These are phyloP conservation scores for Pulveroboletus ravenelii DNA, from an alignment of 768 basidiomycete genomes.

Conservation along the genomic window DNA sequence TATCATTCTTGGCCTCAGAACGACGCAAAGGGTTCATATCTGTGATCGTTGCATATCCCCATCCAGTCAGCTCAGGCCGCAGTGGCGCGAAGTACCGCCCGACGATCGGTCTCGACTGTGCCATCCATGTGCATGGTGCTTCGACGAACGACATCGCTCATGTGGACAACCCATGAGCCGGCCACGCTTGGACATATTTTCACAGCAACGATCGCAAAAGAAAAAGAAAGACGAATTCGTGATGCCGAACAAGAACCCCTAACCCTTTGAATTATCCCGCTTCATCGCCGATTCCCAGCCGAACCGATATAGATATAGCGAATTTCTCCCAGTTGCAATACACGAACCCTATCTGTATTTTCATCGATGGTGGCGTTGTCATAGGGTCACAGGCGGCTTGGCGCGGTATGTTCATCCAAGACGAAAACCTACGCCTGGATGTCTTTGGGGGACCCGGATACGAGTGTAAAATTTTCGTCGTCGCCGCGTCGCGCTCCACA, in stretches of 20 bases:
- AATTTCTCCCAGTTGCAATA: neutral
- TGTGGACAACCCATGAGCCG: neutral
- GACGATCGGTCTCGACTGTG: slow-evolving; percentile 17
- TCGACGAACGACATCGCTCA: neutral
- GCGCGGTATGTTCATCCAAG: too few species aligned
- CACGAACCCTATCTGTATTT: slow-evolving; percentile 2
- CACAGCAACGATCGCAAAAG: neutral
- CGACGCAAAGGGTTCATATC: slow-evolving; percentile 10
- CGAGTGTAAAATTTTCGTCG: too few species aligned
- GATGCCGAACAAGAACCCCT: neutral
- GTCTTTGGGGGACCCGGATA: too few species aligned
- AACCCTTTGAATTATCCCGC: neutral
- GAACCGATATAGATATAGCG: too few species aligned
- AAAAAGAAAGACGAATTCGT: neutral
- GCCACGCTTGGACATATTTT: neutral
- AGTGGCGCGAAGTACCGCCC: slow-evolving; percentile 1
- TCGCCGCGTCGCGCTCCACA: too few species aligned
- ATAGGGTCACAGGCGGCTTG: too few species aligned
- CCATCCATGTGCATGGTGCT: neutral
- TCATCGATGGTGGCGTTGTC: neutral
- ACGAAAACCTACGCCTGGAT: too few species aligned
- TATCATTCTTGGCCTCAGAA: neutral
- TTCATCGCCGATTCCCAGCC: neutral
- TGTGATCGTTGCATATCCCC: slow-evolving; percentile 4
- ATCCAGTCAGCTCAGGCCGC: slow-evolving; percentile 9